Evolutionary conservation across 2,329 filamentous ascomycete species (phyloP).

Genomic region (Exophiala viscosa): DNA sequence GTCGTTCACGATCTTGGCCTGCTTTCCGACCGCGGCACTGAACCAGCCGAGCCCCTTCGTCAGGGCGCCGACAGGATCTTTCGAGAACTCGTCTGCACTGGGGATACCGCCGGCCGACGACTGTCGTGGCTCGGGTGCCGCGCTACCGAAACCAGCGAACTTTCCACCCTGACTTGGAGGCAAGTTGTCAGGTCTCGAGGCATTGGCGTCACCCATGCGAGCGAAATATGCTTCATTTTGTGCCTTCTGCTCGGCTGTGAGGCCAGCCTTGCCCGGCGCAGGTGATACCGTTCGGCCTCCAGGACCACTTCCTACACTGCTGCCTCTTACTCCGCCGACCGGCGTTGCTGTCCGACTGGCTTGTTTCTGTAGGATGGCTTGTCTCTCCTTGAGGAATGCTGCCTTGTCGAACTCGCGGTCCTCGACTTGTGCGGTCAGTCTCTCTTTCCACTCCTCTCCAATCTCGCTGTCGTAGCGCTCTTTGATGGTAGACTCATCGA

Average conservation of each 20-base stretch:
- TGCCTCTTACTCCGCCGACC: conserved; percentile 28
- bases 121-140: conserved; percentile 48
- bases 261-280: conserved; percentile 23
- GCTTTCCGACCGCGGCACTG: conserved; percentile 78
- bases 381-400: conserved; percentile 52
- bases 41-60: conserved; percentile 96
- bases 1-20: conserved; percentile 86
- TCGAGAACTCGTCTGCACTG: conserved; percentile 81
- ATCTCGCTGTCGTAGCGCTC: conserved; percentile 86
- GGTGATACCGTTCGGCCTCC: conserved; percentile 30
- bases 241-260: conserved; percentile 54
- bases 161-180: conserved; percentile 90
- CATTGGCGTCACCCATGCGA: conserved; percentile 77
- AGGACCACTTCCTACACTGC: conserved; percentile 24
- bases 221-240: conserved; percentile 89
- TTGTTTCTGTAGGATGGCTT: conserved; percentile 35
- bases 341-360: conserved; percentile 39
- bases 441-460: conserved; percentile 93
- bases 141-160: conserved; percentile 84
- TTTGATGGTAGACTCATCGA: conserved; percentile 84
- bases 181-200: conserved; percentile 66
- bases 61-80: conserved; percentile 81
- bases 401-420: conserved; percentile 77
- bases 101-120: conserved; percentile 49
- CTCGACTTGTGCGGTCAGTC: conserved; percentile 81